A percentile compares a stretch with the other conserved stretches of the same genome.
Conservation (phyloP, 1,284 basidiomycete genomes). For the Marasmius sp. region DNA sequence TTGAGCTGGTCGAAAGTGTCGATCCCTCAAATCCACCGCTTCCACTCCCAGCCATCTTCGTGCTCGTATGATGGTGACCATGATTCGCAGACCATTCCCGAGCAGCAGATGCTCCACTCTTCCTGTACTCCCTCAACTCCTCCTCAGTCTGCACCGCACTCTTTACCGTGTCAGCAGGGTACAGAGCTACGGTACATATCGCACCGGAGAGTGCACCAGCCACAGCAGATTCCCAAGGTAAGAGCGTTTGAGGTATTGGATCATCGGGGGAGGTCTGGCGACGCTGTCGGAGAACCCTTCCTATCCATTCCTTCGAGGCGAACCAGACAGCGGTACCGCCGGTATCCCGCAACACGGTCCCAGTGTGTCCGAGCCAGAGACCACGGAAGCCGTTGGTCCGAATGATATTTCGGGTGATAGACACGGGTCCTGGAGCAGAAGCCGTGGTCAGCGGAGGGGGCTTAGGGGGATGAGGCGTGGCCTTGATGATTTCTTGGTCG, state of each 20-base stretch:
- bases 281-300: constrained; percentile 53
- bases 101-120: constrained; percentile 14
- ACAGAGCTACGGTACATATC: constrained; percentile 62
- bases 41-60: not conserved
- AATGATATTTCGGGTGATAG: constrained; percentile 66
- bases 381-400: constrained; percentile 70
- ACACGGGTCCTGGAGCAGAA: constrained; percentile 63
- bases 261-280: constrained; percentile 19
- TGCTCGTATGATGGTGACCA: not conserved
- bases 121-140: constrained; percentile 54
- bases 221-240: constrained; percentile 74
- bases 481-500: not conserved
- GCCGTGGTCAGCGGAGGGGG: constrained; percentile 18
- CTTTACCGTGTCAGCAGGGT: constrained; percentile 89
- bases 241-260: constrained; percentile 35
- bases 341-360: constrained; percentile 84
- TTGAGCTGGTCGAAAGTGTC: not conserved
- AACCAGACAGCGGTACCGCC: constrained; percentile 91
- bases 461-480: constrained; percentile 14
- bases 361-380: constrained; percentile 87
- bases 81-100: constrained; percentile 12
- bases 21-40: not conserved
- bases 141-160: constrained; percentile 87
- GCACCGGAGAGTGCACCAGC: constrained; percentile 73
- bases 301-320: constrained; percentile 77